phyloP scores from a whole-genome alignment of 352 stramenopile genomes.

The Proteromonas lacertae region DNA sequence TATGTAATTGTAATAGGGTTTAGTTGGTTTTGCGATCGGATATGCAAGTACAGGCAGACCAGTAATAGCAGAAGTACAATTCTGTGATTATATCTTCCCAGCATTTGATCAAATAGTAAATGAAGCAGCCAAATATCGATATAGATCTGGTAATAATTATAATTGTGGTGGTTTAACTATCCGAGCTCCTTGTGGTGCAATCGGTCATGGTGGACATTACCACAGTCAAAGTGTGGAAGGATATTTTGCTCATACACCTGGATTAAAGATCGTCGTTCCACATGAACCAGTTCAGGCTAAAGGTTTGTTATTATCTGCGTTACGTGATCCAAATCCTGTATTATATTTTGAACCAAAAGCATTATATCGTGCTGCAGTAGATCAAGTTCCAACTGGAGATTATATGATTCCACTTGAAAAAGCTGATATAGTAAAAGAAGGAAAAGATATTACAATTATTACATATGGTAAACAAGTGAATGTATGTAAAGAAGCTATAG shows the following conservation, averaged over 20 bases:
- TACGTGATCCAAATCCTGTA: conserved; percentile 76
- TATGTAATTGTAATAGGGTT: neutral
- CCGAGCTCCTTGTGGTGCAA: conserved; percentile 64
- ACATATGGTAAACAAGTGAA: conserved; percentile 60
- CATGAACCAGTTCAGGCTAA: conserved; percentile 66
- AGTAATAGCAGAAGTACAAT: conserved; percentile 86
- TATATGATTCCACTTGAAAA: conserved; percentile 63
- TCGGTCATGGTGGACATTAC: conserved; percentile 61
- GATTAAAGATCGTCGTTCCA: conserved; percentile 84
- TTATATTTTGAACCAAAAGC: conserved; percentile 92
- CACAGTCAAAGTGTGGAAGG: conserved; percentile 67
- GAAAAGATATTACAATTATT: conserved; percentile 69
- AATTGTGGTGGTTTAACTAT: conserved; percentile 80
- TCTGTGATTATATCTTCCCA: conserved; percentile 81
- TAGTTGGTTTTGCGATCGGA: conserved; percentile 67
- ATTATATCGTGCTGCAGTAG: conserved; percentile 74
- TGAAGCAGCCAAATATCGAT: conserved; percentile 87
- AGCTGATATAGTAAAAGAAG: conserved; percentile 54
- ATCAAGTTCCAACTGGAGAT: conserved; percentile 49
- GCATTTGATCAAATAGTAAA: conserved; percentile 73
- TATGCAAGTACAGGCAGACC: conserved; percentile 74
- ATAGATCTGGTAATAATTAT: conserved; percentile 82
- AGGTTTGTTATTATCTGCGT: conserved; percentile 63
- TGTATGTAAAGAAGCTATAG: conserved; percentile 22
- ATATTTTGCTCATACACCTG: conserved; percentile 80